Base-by-base conservation (phyloP, 495 filamentous ascomycete genomes). In the Tuber indicum region DNA sequence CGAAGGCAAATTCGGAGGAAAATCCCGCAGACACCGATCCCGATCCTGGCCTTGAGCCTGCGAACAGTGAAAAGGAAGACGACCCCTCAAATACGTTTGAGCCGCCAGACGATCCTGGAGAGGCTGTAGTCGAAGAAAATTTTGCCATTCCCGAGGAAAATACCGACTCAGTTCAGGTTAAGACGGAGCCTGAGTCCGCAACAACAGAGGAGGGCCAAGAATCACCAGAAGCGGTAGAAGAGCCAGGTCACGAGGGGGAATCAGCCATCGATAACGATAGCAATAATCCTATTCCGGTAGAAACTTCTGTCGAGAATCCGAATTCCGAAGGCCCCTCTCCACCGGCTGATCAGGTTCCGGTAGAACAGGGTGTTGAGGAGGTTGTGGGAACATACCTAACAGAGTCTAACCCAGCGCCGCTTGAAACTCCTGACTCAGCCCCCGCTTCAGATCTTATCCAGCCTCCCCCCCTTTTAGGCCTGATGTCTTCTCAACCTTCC, bases 401-500 rank as follows among this genome's bases (percentile, higher is more conserved):
- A 58, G 62, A 75, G 66, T 36, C 74, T 36, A 70, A 52, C 49
- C 58, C 52, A 41, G 58, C 52, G 75, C 46, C 66, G 72, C 70
- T 45, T 44, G 70, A 47, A 73, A 44, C 43, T 32, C 44, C 71
- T 52, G 71, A 74, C 71, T 46, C 69, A n/a, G 42, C 39, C 41
- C 47, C 74, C 21, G 36, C 49, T 73, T 45, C 69, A 32, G 74
- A 76, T 21, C 69, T 49, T 46, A 47, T 76, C 47, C 4, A 42
- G 10, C 39, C 43, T 52, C 41, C 14, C 70, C 70, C 71, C 46
- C 74, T 43, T 76, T 47, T 32, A 80, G 79, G 77, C 79, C 77
- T 26, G 74, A 14, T 41, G 75, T 78, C 46, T 66, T 78, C 76
- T 58, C 45, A 72, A 39, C 74, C 73, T 26, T 80, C 78, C 32